Evolutionary conservation across 768 basidiomycete genomes (phyloP), one percentile per base, ranked within the genome.

Genomic region (Suillus cothurnatus): DNA sequence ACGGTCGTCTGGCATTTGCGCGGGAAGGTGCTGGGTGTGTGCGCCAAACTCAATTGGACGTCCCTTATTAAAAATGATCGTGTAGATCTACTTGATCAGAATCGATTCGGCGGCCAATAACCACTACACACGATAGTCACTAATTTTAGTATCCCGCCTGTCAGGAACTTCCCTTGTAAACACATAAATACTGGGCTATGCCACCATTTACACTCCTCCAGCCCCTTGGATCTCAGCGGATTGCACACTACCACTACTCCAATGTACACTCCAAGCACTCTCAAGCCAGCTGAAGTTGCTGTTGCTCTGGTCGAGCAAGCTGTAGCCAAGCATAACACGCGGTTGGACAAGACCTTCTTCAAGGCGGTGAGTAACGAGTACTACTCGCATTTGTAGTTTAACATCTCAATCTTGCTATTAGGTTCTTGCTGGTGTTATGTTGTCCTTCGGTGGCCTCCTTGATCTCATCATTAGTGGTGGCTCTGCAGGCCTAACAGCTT

Each of bases 391-490:
- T 7, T 56, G 26, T 28, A 1, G 26, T 2, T 55, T 62, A 45
- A 66, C 28, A 12, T 50, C 4, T 36, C 32, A 21, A 19, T 41
- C 23, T 32, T 32, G 19, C n/a, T 57, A 12, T n/a, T 52, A 91
- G 90, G 83, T 90, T 59, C 76, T 86, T 63, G 90, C 89, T 34
- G 90, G 90, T 21, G 81, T 84, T 38, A 89, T 91, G 86, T 71
- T 91, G n/a, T 89, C 90, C 8, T 91, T 92, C 59, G 90, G 90
- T 70, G 88, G 88, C 21, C 76, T 92, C 19, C 73, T 92, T 34
- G 85, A 85, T 26, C 77, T 89, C 67, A 80, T 91, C 64, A 71
- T 90, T 19, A 77, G 81, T 53, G 90, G 88, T 41, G 90, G 90
- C 7, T 82, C 90, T 0, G 72, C 78, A 0, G 82, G 78, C 1